phyloP scores from a whole-genome alignment of 2,329 filamentous ascomycete genomes.

The Macrophomina tecta region DNA sequence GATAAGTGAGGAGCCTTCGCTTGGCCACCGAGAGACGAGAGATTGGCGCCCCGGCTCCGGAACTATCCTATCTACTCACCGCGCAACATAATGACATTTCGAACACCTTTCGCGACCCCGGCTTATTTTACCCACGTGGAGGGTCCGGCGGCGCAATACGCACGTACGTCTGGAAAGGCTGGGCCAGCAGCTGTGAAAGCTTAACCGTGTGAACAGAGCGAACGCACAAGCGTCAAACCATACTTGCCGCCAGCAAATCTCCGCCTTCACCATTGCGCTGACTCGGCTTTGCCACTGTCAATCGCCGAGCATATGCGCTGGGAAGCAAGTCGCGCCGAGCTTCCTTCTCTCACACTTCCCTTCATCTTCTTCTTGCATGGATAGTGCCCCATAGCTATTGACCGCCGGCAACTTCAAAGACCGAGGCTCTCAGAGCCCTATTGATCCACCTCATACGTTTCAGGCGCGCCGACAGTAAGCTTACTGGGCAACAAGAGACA shows the following conservation, averaged over 20 bases:
- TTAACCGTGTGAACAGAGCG: background rate
- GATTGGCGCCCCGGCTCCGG: conserved; percentile 15
- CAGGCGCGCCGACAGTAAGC: background rate
- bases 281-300: background rate
- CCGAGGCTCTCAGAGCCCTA: background rate
- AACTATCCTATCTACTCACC: conserved; percentile 6
- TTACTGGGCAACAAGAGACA: background rate
- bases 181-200: background rate
- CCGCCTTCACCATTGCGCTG: background rate
- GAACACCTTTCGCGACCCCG: background rate
- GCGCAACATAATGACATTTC: conserved; percentile 19
- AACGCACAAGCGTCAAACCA: background rate
- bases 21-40: background rate
- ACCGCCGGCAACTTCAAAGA: background rate
- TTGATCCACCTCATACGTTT: background rate
- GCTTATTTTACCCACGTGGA: background rate
- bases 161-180: background rate
- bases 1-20: background rate
- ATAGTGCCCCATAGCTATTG: background rate
- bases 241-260: conserved; percentile 1
- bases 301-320: background rate
- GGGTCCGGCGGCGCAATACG: background rate
- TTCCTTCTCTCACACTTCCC: background rate
- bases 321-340: background rate
- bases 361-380: background rate